A percentile compares a stretch with the other conserved stretches of the same genome.
Evolutionary conservation across 805 yeast species (phyloP).

Genomic region (Yamadazyma scolyti): DNA sequence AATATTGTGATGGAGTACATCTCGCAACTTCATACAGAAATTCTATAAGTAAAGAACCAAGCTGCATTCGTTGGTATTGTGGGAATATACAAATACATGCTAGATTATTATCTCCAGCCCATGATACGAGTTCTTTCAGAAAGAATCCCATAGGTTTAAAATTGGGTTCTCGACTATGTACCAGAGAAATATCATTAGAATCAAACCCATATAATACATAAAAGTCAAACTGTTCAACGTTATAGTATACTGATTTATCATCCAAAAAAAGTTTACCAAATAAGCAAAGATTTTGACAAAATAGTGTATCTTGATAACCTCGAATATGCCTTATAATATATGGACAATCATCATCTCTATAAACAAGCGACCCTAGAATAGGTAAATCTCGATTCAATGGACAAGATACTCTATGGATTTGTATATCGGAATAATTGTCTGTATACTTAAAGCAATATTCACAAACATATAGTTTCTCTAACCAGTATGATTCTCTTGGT

Average conservation of each 20-base stretch:
- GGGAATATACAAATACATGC: slow-evolving; percentile 93
- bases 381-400: slow-evolving; percentile 25
- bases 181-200: slow-evolving; percentile 9
- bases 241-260: slow-evolving; percentile 82
- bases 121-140: slow-evolving; percentile 78
- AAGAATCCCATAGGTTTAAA: slow-evolving; percentile 81
- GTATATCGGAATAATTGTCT: slow-evolving; percentile 39
- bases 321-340: slow-evolving; percentile 59
- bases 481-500: slow-evolving; percentile 38
- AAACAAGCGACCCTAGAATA: slow-evolving; percentile 64
- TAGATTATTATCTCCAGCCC: slow-evolving; percentile 72
- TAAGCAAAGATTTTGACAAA: slow-evolving; percentile 77
- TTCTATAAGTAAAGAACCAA: slow-evolving; percentile 79
- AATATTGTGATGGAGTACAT: slow-evolving; percentile 47
- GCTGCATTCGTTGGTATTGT: slow-evolving; percentile 74
- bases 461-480: slow-evolving; percentile 66
- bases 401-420: slow-evolving; percentile 50
- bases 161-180: slow-evolving; percentile 5
- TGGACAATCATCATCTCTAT: slow-evolving; percentile 49
- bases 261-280: slow-evolving; percentile 87
- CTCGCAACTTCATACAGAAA: slow-evolving; percentile 75
- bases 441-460: slow-evolving; percentile 83
- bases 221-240: slow-evolving; percentile 75
- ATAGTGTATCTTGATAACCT: slow-evolving; percentile 61
- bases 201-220: slow-evolving; percentile 63